Base-by-base conservation (phyloP, 768 basidiomycete genomes). In the Phylloporus arenicola region DNA sequence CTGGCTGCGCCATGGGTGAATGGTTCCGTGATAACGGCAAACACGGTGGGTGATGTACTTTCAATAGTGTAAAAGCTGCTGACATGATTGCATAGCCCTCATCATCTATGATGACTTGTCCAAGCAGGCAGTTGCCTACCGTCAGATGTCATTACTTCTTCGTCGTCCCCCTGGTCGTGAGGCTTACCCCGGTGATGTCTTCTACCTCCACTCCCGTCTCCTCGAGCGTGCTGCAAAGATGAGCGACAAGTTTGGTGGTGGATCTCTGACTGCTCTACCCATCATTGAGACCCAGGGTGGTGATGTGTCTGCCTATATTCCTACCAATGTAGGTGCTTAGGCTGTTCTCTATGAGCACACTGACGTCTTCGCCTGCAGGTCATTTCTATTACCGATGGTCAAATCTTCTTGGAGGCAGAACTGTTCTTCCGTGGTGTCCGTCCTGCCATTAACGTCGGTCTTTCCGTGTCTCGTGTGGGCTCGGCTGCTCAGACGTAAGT, bases 1-100 rank as follows among this genome's bases (percentile, higher is more conserved):
- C 96, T 60, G 96, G 96, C 57, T 95, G 92, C 74, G 96, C 96
- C 65, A 99, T 99, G 93, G 96, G 96, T 71, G 96, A 99, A 77
- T 99, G 95, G 95, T 99, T 99, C 96, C 90, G 92, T 75, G 96
- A 99, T 77, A 99, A 99, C 72, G 95, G 93, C 78, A 97, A 95
- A 78, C 96, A 99, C 74, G 94, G 88, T 88, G 64, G 48, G 83
- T 61, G 22, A n/a, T 27, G 2, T 4, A 3, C n/a, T 42, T 45
- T 17, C 20, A 7, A 20, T 37, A 3, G 20, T 12, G 40, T 45
- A 43, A 48, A 9, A 29, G 3, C 7, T 56, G 30, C 53, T 67
- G 35, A 65, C 45, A 25, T 52, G 17, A 45, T 55, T 16, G 37
- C 25, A 14, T 47, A 88, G 88, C 95, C 58, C 82, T 98, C 63